Evolutionary conservation across 345 rosid species (phyloP).

Genomic region (Rubroshorea leprosula): DNA sequence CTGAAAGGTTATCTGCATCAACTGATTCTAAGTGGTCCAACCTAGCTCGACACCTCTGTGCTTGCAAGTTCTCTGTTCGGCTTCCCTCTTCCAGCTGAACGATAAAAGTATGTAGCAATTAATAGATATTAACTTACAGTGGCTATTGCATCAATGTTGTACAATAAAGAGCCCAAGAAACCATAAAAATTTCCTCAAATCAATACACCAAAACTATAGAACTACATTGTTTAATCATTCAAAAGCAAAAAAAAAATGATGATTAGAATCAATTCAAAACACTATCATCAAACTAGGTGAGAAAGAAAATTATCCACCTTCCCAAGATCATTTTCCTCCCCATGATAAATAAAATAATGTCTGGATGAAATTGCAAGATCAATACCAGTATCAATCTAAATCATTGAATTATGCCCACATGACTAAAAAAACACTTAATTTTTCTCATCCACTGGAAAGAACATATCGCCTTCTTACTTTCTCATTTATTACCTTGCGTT

Average conservation of each 20-base stretch:
- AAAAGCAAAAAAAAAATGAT: not conserved
- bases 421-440: not conserved
- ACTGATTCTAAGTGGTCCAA: conserved; percentile 85
- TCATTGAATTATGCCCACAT: not conserved
- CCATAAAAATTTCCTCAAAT: not conserved
- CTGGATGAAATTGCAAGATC: not conserved
- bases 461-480: not conserved
- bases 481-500: conserved; percentile 55
- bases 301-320: not conserved
- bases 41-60: conserved; percentile 83
- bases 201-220: not conserved
- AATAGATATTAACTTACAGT: conserved; percentile 1
- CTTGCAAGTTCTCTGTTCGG: conserved; percentile 68
- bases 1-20: conserved; percentile 57
- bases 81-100: conserved; percentile 83
- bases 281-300: not conserved
- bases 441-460: not conserved
- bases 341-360: not conserved
- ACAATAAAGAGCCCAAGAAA: no score
- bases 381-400: not conserved
- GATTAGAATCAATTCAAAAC: not conserved
- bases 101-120: not conserved
- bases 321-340: not conserved
- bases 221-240: no score
- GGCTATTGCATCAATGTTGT: not conserved